Conservation (phyloP, 169 alveolate genomes). For the Plasmodium knowlesi region DNA sequence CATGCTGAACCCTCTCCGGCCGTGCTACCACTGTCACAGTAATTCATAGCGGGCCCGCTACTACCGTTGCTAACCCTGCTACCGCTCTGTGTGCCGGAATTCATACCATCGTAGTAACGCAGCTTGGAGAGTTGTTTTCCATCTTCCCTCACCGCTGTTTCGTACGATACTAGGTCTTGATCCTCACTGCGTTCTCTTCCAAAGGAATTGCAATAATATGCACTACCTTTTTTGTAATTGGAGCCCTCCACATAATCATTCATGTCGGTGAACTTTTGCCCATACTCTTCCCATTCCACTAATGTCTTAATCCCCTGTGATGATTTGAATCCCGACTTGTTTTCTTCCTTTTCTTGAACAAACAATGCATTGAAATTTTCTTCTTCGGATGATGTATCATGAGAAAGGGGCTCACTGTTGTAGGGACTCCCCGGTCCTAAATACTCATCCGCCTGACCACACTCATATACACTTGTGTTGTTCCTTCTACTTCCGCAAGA, state of each 20-base stretch:
- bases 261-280: not conserved
- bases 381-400: not conserved
- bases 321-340: not conserved
- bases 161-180: not conserved
- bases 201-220: not conserved
- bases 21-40: constrained; percentile 1
- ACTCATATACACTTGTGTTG: not conserved
- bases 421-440: not conserved
- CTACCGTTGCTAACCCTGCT: constrained; percentile 6
- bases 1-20: not conserved
- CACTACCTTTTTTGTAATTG: not conserved
- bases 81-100: constrained; percentile 4
- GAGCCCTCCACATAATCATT: not conserved
- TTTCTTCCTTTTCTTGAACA: not conserved
- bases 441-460: not conserved
- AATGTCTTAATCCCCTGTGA: not conserved
- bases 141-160: not conserved
- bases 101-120: constrained; percentile 10
- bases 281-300: not conserved
- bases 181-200: not conserved
- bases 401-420: not conserved
- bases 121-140: not conserved
- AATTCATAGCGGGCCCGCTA: not conserved
- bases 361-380: not conserved
- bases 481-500: not conserved